Evolutionary conservation across 352 stramenopile species (phyloP).

Genomic region (Pythium diclinum): DNA sequence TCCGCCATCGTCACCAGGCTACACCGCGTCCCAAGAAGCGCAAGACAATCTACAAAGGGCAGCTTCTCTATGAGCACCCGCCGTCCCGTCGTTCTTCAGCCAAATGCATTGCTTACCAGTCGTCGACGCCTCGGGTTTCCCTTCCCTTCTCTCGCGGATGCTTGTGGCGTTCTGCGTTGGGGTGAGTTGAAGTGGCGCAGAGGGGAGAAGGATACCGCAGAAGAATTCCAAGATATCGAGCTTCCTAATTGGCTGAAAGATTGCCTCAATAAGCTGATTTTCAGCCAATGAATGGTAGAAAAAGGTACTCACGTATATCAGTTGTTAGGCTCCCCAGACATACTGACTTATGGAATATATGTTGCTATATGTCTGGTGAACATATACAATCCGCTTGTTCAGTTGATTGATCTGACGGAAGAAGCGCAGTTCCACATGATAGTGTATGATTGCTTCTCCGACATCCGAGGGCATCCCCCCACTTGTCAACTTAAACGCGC

Average conservation of each 20-base stretch:
- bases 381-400: not conserved
- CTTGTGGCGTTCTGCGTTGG: not conserved
- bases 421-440: not conserved
- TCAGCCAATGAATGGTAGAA: not conserved
- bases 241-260: constrained; percentile 18
- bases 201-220: constrained; percentile 4
- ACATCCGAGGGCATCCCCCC: not conserved
- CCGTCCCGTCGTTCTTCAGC: not conserved
- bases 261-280: not conserved
- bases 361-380: not conserved
- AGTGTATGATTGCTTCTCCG: not conserved
- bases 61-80: not conserved
- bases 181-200: constrained; percentile 28
- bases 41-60: not conserved
- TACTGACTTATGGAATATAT: constrained; percentile 17
- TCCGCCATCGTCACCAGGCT: constrained; percentile 10
- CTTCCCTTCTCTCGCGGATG: not conserved
- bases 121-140: not conserved
- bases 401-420: not conserved
- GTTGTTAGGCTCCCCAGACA: not conserved
- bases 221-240: constrained; percentile 18
- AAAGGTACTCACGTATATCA: not conserved
- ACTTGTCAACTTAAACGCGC: constrained; percentile 55
- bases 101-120: not conserved
- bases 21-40: constrained; percentile 12